phyloP scores from a whole-genome alignment of 495 filamentous ascomycete species.

The Bathelium albidoporum region DNA sequence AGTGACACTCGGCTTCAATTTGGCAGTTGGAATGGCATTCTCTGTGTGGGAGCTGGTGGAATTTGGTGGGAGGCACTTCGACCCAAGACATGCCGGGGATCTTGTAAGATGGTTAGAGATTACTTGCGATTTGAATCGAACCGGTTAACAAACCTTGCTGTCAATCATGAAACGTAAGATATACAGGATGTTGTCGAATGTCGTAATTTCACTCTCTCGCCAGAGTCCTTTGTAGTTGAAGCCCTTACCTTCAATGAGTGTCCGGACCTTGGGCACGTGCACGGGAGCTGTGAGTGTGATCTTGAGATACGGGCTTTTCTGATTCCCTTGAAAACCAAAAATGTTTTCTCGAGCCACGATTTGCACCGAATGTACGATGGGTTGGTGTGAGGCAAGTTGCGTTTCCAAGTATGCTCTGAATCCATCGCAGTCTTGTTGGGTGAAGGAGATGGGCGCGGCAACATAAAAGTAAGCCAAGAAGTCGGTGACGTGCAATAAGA shows the following conservation, averaged over 20 bases:
- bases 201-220: conserved; percentile 62
- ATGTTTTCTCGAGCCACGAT: conserved; percentile 79
- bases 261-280: conserved; percentile 60
- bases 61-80: conserved; percentile 65
- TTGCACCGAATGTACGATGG: conserved; percentile 60
- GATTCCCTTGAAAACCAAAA: conserved; percentile 84
- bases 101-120: conserved; percentile 23
- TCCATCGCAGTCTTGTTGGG: conserved; percentile 58
- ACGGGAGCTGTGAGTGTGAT: conserved; percentile 85
- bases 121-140: neutral
- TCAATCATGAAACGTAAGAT: conserved; percentile 97
- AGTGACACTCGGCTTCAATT: conserved; percentile 80
- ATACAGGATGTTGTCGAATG: conserved; percentile 93
- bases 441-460: conserved; percentile 74
- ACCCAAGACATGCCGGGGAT: conserved; percentile 97
- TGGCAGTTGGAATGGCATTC: conserved; percentile 83
- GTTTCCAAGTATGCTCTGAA: conserved; percentile 70
- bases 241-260: conserved; percentile 57
- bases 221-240: conserved; percentile 88
- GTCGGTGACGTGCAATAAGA: conserved; percentile 86
- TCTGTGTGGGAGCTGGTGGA: conserved; percentile 47
- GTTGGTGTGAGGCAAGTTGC: conserved; percentile 53
- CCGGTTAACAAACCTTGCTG: conserved; percentile 47
- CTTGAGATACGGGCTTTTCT: conserved; percentile 84
- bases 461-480: conserved; percentile 97